Percentiles rank a stretch among this genome's conserved stretches.
Evolutionary conservation across 371 early-diverging fungal species (phyloP).

Genomic region (Funneliformis caledonium): DNA sequence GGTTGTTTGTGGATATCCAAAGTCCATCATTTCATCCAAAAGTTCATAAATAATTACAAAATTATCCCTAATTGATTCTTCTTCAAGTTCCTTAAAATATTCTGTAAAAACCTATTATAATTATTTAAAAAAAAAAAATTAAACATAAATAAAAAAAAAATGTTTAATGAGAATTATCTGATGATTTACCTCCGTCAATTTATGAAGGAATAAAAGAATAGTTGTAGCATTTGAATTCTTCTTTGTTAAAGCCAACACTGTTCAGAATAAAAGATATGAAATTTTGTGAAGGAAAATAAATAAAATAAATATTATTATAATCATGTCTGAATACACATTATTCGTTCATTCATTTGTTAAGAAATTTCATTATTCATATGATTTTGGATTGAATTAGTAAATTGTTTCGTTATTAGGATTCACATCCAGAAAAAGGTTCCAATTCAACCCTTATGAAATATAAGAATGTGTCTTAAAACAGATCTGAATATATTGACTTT

Average conservation of each 20-base stretch:
- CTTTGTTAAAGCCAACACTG: constrained; percentile 94
- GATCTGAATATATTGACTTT: too few species aligned
- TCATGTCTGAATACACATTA: background rate
- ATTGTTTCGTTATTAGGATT: too few species aligned
- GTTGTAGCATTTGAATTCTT: constrained; percentile 97
- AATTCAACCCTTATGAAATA: background rate
- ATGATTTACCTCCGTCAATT: constrained; percentile 71
- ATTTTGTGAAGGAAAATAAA: background rate
- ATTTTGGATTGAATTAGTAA: too few species aligned
- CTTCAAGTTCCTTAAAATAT: constrained; percentile 98
- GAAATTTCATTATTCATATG: background rate
- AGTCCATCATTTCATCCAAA: constrained; percentile 99
- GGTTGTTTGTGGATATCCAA: constrained; percentile 98
- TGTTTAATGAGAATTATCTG: background rate
- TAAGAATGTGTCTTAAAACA: too few species aligned
- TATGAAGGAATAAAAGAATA: constrained; percentile 92
- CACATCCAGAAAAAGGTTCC: background rate
- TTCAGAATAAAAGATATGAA: background rate
- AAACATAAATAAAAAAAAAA: background rate
- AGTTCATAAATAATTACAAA: constrained; percentile 97
- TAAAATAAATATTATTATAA: background rate
- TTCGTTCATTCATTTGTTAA: too few species aligned
- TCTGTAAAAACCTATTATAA: constrained; percentile 81
- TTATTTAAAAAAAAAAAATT: background rate
- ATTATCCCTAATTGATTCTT: constrained; percentile 95